Evolutionary conservation across 108 stramenopile genomes (phyloP), one percentile per base, ranked within the genome.

Genomic region (Chaetoceros tenuissimus): DNA sequence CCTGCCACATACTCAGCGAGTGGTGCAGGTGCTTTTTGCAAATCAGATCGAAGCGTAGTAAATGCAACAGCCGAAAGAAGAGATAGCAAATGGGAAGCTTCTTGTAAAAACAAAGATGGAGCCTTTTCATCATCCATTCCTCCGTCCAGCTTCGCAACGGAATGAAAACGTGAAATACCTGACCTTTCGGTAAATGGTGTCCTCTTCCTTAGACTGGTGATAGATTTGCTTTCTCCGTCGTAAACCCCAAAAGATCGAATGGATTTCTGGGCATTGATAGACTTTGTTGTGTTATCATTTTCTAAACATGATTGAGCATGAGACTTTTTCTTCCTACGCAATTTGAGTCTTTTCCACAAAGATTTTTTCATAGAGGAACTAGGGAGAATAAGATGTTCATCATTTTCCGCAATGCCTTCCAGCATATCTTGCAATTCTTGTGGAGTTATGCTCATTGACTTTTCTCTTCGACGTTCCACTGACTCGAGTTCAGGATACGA

Each of bases 91-190:
- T 89, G 87, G 2, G 79, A 77, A 25, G 58, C 67, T 67, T 82
- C 83, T 67, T 85, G 79, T 1, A 89, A 51, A 57, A 89, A 89
- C 0, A 80, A 49, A 24, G 75, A 77, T n/a, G 84, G 67, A 1
- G 28, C 3, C 21, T 26, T 44, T 25, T 46, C 52, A 13, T 46
- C 22, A 22, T 31, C 51, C 19, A 40, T 40, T 40, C 34, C 34
- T 13, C 34, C 34, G 13, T 40, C 34, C 8, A 40, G 34, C 5
- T 40, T 40, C 8, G 34, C 34, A 13, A 40, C 13, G 34, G 34
- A 40, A 10, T 10, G 8, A 40, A 40, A 10, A 13, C 13, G 34
- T 13, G 34, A 40, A n/a, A n/a, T n/a, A n/a, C n/a, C n/a, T n/a
- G n/a, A n/a, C n/a, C n/a, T n/a, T n/a, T n/a, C n/a, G n/a, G n/a